Conservation (phyloP, 1,284 basidiomycete species). For the Ustilago bromivora region DNA sequence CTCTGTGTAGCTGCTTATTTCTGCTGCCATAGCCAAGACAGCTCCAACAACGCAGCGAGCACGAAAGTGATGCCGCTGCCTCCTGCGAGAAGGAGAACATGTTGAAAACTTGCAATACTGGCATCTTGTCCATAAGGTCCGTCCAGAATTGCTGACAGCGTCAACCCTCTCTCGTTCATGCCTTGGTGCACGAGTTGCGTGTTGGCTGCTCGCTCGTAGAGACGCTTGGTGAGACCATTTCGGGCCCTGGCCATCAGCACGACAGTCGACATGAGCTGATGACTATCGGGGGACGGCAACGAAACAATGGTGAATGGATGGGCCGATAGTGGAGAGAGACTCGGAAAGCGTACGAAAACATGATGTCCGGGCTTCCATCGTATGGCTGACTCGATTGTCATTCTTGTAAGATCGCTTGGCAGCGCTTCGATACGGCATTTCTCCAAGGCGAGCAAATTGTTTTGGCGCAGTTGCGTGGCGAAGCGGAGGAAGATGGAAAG, state of each 20-base stretch:
- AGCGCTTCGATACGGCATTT: slow-evolving; percentile 41
- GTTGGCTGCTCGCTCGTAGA: slow-evolving; percentile 21
- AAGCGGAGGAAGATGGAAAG: slow-evolving; percentile 49
- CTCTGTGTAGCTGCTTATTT: slow-evolving; percentile 20
- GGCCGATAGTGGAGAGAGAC: slow-evolving; percentile 41
- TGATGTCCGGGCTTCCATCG: slow-evolving; percentile 65
- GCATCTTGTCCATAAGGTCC: slow-evolving; percentile 59
- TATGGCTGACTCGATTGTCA: slow-evolving; percentile 51
- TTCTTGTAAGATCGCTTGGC: slow-evolving; percentile 37
- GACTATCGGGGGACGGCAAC: slow-evolving; percentile 41
- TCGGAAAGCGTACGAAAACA: slow-evolving; percentile 63
- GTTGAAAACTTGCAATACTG: slow-evolving; percentile 28
- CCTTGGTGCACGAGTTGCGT: not conserved
- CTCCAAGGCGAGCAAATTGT: slow-evolving; percentile 39
- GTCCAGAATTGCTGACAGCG: slow-evolving; percentile 48
- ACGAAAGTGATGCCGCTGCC: slow-evolving; percentile 58
- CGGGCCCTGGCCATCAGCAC: slow-evolving; percentile 54
- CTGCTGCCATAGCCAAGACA: slow-evolving; percentile 50
- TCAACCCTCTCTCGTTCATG: not conserved
- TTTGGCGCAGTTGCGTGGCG: slow-evolving; percentile 29
- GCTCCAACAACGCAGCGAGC: slow-evolving; percentile 46
- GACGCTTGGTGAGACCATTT: slow-evolving; percentile 41
- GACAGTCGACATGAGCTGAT: slow-evolving; percentile 39
- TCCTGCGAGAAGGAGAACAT: slow-evolving; percentile 49
- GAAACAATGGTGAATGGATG: slow-evolving; percentile 67